Conservation (phyloP, 768 basidiomycete genomes). For the Leccinum arenicola region DNA sequence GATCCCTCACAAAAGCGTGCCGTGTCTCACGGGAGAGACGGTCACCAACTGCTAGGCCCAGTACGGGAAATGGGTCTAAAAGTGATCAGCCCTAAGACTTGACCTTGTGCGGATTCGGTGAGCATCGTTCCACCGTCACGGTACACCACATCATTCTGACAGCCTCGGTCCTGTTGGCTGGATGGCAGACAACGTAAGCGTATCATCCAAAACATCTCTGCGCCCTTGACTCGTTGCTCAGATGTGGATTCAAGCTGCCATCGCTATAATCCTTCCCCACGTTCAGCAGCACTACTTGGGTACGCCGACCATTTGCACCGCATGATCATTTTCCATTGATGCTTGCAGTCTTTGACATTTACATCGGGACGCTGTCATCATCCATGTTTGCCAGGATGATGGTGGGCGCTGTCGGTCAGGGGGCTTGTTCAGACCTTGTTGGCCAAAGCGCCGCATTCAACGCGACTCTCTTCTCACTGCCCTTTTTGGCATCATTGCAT, state of each 20-base stretch:
- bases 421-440: conserved; percentile 86
- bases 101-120: conserved; percentile 86
- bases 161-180: conserved; percentile 54
- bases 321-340: conserved; percentile 16
- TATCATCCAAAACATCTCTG: background rate
- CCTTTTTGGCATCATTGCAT: conserved; percentile 80
- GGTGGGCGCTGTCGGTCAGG: conserved; percentile 90
- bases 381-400: conserved; percentile 98
- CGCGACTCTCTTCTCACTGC: conserved; percentile 83
- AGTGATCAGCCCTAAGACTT: conserved; percentile 25
- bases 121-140: conserved; percentile 26
- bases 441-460: conserved; percentile 92
- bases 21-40: too few relatives aligned
- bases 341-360: conserved; percentile 61
- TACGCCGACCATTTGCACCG: conserved; percentile 27
- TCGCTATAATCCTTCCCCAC: conserved; percentile 88
- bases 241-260: conserved; percentile 88
- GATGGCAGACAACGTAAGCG: conserved; percentile 86
- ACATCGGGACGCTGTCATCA: conserved; percentile 80
- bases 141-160: background rate
- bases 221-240: conserved; percentile 36
- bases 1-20: too few relatives aligned
- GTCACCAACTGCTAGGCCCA: too few relatives aligned
- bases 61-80: too few relatives aligned
- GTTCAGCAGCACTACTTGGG: conserved; percentile 88